These are phyloP conservation scores for Cystofilobasidium ferigula DNA, from an alignment of 768 basidiomycete genomes.

Conservation along the genomic window DNA sequence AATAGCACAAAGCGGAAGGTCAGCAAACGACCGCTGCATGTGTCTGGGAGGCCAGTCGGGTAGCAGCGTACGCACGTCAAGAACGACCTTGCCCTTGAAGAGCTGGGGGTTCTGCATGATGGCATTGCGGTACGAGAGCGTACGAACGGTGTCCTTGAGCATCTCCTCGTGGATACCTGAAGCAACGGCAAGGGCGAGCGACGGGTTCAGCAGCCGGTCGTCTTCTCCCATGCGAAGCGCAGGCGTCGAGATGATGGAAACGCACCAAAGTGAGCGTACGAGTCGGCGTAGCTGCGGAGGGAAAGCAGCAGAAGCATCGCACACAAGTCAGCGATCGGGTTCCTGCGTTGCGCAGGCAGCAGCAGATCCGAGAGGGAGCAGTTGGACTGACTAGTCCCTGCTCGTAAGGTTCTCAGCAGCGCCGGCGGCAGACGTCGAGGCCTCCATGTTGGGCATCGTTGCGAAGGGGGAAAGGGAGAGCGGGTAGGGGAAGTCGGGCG, in stretches of 20 bases:
- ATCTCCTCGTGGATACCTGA: constrained; percentile 97
- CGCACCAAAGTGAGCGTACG: constrained; percentile 86
- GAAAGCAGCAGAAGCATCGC: not conserved
- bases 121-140: constrained; percentile 84
- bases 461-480: constrained; percentile 1
- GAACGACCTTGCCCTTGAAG: constrained; percentile 89
- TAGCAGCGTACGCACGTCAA: constrained; percentile 55
- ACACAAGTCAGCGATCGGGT: constrained; percentile 4
- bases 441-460: not conserved
- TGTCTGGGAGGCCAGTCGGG: not conserved
- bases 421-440: constrained; percentile 5
- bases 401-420: constrained; percentile 6
- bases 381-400: constrained; percentile 29
- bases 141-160: constrained; percentile 93
- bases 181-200: not conserved
- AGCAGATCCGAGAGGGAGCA: not conserved
- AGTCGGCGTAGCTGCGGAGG: constrained; percentile 56
- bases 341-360: constrained; percentile 33
- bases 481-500: not conserved
- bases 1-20: not conserved
- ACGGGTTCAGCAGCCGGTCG: not conserved
- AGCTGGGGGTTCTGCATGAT: constrained; percentile 90
- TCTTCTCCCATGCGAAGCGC: not conserved
- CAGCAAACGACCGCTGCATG: not conserved
- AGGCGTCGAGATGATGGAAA: not conserved